Base-by-base conservation (phyloP, 1,284 basidiomycete genomes). In the Blastosporella zonata region DNA sequence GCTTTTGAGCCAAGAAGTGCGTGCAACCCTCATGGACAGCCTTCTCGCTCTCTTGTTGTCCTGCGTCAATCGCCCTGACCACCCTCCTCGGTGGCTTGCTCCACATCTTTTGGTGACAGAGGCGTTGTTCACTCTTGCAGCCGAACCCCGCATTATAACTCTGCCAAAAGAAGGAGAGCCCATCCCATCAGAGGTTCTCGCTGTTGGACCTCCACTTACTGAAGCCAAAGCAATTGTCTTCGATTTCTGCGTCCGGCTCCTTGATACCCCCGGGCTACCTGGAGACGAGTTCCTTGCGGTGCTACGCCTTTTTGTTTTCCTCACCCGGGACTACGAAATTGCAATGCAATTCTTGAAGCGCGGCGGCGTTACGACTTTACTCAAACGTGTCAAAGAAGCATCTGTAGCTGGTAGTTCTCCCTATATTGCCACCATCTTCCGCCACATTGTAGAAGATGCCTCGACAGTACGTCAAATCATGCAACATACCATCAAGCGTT, bases 391-490 rank as follows among this genome's bases (percentile, higher is more conserved):
- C 53, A 81, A 79, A 53, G 65, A 71, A 6, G 75, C 83, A 0
- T 69, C 82, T 13, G 78, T 83, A 0, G 64, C 75, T 33, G 84
- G 87, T 22, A 89, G 87, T 55, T 90, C 93, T 49, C 83, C 90
- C 0, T 90, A 94, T 64, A 81, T 93, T 40, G 83, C 87, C 17
- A 90, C 91, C 61, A 87, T 98, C 49, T 73, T 97, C 15, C 88
- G 97, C 2, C 96, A 99, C 64, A 71, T 93, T 46, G 81, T 96
- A 45, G 97, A 99, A 67, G 89, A 94, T 56, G 62, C 75, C 3
- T 62, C 69, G 5, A 80, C 79, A 1, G 66, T 98, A 25, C 78
- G 82, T 47, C 72, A 74, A 5, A 78, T 90, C 53, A 95, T 99
- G 83, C 78, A 80, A 20, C 84, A 89, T 53, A 90, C 94, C 58